Conservation (phyloP, 2,329 filamentous ascomycete genomes). For the Cordyceps tenuipes region DNA sequence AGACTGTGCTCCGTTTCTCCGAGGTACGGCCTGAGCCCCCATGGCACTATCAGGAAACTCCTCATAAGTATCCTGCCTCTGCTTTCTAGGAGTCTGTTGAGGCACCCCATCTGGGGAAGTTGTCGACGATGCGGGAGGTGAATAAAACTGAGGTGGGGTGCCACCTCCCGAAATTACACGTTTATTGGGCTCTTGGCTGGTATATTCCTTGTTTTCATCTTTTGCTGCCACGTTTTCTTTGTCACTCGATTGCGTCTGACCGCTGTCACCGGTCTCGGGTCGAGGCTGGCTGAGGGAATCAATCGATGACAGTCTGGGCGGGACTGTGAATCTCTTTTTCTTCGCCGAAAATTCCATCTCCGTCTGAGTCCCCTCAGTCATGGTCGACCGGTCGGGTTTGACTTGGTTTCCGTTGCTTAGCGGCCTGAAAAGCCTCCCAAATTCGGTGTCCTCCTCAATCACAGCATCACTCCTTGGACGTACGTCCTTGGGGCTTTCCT, state of each 20-base stretch:
- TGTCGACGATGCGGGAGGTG: not conserved
- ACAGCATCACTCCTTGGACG: not conserved
- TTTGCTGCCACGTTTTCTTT: not conserved
- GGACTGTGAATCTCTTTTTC: conserved; percentile 1
- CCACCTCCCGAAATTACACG: not conserved
- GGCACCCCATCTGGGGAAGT: too few relatives aligned
- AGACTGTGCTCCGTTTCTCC: not conserved
- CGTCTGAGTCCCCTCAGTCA: not conserved
- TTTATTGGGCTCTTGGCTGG: not conserved
- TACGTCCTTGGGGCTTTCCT: conserved; percentile 18
- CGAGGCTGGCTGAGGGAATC: not conserved
- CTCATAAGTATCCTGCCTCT: not conserved
- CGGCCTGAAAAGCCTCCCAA: not conserved
- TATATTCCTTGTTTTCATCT: not conserved
- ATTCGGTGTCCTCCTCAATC: not conserved
- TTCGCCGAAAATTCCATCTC: not conserved
- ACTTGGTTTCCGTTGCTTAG: not conserved
- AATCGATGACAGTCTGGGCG: conserved; percentile 6
- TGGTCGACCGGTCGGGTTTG: not conserved
- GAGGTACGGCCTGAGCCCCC: not conserved
- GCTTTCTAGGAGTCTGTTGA: not conserved
- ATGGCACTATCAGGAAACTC: not conserved
- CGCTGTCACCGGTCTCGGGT: not conserved
- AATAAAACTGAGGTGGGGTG: conserved; percentile 2
- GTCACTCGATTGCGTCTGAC: not conserved